Conservation (phyloP, 441 rosid species). For the Breynia disticha region DNA sequence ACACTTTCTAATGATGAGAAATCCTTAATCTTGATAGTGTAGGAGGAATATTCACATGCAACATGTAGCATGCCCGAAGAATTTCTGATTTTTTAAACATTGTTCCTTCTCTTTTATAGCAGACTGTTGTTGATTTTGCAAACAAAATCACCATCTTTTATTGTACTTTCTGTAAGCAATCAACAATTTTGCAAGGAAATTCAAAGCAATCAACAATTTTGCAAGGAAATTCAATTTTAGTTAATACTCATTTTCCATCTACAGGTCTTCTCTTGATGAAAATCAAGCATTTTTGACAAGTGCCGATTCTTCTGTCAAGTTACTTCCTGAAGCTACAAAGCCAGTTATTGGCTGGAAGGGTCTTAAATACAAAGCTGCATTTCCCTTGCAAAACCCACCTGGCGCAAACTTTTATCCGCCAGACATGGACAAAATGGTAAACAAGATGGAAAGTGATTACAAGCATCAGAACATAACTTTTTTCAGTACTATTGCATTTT, state of each 20-base stretch:
- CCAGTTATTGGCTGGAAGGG: constrained; percentile 81
- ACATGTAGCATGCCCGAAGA: too few relatives aligned
- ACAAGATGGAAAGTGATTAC: constrained; percentile 5
- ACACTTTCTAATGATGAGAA: too few relatives aligned
- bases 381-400: constrained; percentile 70
- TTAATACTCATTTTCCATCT: constrained; percentile 17
- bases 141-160: too few relatives aligned
- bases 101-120: too few relatives aligned
- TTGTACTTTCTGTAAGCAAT: too few relatives aligned
- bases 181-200: background rate
- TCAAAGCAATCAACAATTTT: too few relatives aligned
- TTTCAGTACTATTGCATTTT: background rate
- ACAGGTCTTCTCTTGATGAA: constrained; percentile 93
- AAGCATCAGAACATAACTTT: background rate
- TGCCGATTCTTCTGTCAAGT: constrained; percentile 72
- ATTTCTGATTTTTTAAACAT: too few relatives aligned
- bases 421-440: constrained; percentile 90
- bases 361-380: constrained; percentile 71
- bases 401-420: constrained; percentile 94
- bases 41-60: too few relatives aligned
- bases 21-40: too few relatives aligned
- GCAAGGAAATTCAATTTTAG: constrained; percentile 3
- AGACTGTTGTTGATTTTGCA: too few relatives aligned
- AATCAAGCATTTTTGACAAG: constrained; percentile 77
- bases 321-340: constrained; percentile 63